Evolutionary conservation across 2,329 filamentous ascomycete species (phyloP).

Genomic region (Penicillium polonicum): DNA sequence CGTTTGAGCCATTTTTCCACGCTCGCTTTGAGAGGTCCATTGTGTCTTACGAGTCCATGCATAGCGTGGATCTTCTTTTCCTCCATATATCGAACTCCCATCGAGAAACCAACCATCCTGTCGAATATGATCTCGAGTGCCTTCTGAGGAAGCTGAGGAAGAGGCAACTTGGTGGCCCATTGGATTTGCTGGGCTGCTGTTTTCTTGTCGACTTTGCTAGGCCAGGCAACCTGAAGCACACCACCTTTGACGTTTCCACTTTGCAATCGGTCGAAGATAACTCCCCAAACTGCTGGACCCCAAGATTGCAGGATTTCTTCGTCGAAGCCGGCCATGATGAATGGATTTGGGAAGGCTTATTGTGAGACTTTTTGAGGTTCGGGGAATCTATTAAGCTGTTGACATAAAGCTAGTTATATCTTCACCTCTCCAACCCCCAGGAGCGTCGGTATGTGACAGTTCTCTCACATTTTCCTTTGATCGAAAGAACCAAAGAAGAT

Average conservation of each 20-base stretch:
- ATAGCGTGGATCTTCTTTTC: constrained; percentile 5
- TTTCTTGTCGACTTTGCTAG: not conserved
- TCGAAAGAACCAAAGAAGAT: not conserved
- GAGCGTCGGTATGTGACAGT: not conserved
- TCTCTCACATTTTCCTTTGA: not conserved
- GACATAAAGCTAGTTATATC: not conserved
- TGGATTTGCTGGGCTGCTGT: constrained; percentile 1
- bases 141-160: not conserved
- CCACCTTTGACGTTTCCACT: constrained; percentile 4
- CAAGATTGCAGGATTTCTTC: not conserved
- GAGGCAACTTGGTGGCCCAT: constrained; percentile 4
- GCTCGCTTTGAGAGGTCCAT: not conserved
- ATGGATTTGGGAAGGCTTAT: not conserved
- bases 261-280: constrained; percentile 5
- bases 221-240: not conserved
- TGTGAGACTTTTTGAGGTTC: no score
- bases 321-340: not conserved
- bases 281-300: constrained; percentile 3
- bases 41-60: not conserved
- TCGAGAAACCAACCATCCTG: constrained; percentile 1
- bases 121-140: not conserved
- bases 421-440: not conserved
- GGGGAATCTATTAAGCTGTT: not conserved
- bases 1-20: not conserved
- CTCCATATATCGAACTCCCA: constrained; percentile 3